Base-by-base conservation (phyloP, 2,329 filamentous ascomycete genomes). In the Phyllosticta citribraziliensis region DNA sequence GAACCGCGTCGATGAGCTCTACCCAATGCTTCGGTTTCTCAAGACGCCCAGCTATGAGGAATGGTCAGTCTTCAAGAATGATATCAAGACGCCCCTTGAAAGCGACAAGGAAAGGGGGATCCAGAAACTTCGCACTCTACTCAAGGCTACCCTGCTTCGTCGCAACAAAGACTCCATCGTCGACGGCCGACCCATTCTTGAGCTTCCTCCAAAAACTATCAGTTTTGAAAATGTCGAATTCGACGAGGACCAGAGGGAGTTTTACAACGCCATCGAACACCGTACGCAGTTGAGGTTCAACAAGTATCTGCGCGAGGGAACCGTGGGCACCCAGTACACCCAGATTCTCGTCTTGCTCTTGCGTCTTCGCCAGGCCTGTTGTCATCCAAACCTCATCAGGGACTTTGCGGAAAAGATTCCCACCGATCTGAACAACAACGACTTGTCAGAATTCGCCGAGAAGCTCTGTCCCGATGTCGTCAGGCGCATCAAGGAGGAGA, bases 121-220 rank as follows among this genome's bases (percentile, higher is more conserved):
- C 85, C 75, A 76, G 57, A 84, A 86, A 66, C 75, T 96, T 5
- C 89, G 90, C 62, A 84, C 84, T 5, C 74, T 96, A 5, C 81
- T 96, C 47, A 91, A 89, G 67, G 88, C 88, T 1, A 85, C 92
- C 55, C 86, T 96, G 75, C 80, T 96, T 56, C 87, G 91, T 27
- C 87, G 92, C 20, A 92, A 87, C 61, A 96, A 96, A 74, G 80
- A 83, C 35, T 91, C 90, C 0, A 76, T 82, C 64, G 86, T 96
- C 60, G 87, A 96, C 69, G 91, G 91, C 8, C 82, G 89, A 66
- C 89, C 88, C 0, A 89, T 93, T 61, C 77, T 92, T 54, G 76
- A 78, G 17, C 78, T 93, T 8, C 88, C 88, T 0, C 78, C 82
- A 9, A 88, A 90, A 69, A 80, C 79, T 2, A 84, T 84, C 12